Evolutionary conservation across 176 grass and related monocot species (phyloP).

Genomic region (Cenchrus fungigraminus): DNA sequence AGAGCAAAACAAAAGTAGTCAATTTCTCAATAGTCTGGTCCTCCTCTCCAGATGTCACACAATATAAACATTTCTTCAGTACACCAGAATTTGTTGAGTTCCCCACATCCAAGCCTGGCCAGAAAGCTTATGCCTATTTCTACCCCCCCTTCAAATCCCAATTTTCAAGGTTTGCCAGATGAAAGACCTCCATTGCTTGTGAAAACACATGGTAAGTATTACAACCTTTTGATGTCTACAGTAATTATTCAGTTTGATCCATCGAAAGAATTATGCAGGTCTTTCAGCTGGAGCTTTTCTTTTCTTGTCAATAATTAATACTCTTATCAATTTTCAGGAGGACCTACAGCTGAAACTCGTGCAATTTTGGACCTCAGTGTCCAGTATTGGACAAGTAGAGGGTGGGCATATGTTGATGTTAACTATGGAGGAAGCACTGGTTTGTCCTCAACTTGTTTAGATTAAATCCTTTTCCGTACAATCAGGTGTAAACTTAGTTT

Average conservation of each 20-base stretch:
- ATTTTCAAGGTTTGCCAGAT: slow-evolving; percentile 66
- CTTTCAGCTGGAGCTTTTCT: neutral
- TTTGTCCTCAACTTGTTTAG: slow-evolving; percentile 47
- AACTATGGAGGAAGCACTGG: slow-evolving; percentile 96
- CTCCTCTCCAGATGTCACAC: slow-evolving; percentile 57
- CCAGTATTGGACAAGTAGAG: slow-evolving; percentile 97
- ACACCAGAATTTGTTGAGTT: slow-evolving; percentile 85
- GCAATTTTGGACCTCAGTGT: slow-evolving; percentile 75
- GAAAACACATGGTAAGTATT: slow-evolving; percentile 84
- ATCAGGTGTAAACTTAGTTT: neutral
- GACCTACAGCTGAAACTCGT: slow-evolving; percentile 79
- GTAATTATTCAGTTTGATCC: slow-evolving; percentile 4
- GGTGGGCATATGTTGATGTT: slow-evolving; percentile 96
- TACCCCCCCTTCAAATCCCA: slow-evolving; percentile 76
- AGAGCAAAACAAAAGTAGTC: slow-evolving; percentile 54
- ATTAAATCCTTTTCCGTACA: neutral
- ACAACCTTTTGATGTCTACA: slow-evolving; percentile 17
- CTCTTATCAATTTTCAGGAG: slow-evolving; percentile 56
- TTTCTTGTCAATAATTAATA: slow-evolving; percentile 30
- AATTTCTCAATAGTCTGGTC: slow-evolving; percentile 88
- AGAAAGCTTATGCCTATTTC: slow-evolving; percentile 95
- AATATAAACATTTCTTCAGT: slow-evolving; percentile 73
- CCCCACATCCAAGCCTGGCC: slow-evolving; percentile 63
- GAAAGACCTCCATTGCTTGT: slow-evolving; percentile 93
- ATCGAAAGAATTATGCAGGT: neutral